These are phyloP conservation scores for Cercospora beticola DNA, from an alignment of 2,329 filamentous ascomycete species.

Conservation along the genomic window DNA sequence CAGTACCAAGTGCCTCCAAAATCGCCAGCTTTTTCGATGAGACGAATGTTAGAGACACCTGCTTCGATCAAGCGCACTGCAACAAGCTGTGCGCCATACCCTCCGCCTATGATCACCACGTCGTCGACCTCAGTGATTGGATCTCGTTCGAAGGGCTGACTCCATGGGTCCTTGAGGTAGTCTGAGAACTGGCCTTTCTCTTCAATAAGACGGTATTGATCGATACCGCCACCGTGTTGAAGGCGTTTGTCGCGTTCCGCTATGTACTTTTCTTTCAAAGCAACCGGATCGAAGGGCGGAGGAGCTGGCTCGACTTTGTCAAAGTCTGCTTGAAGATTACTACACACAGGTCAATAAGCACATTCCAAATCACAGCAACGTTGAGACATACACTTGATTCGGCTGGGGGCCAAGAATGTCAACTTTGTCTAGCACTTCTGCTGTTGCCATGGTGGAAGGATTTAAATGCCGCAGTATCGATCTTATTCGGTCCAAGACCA, in stretches of 20 bases:
- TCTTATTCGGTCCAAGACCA: not conserved
- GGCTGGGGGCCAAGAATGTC: slow-evolving; percentile 24
- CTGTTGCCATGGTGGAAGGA: slow-evolving; percentile 20
- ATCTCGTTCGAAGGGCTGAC: slow-evolving; percentile 20
- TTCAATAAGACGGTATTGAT: slow-evolving; percentile 27
- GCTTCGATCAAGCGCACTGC: slow-evolving; percentile 27
- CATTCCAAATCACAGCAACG: not conserved
- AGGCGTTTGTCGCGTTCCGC: slow-evolving; percentile 26
- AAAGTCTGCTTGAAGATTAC: slow-evolving; percentile 23
- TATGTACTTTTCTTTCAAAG: slow-evolving; percentile 26
- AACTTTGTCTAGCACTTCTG: slow-evolving; percentile 21
- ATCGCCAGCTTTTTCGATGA: slow-evolving; percentile 28
- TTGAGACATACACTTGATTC: slow-evolving; percentile 12
- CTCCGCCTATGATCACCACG: slow-evolving; percentile 26
- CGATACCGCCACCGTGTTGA: slow-evolving; percentile 22
- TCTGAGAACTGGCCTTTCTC: slow-evolving; percentile 20
- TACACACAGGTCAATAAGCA: not conserved
- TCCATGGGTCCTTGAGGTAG: slow-evolving; percentile 26
- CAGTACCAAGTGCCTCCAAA: slow-evolving; percentile 43
- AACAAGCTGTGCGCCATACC: slow-evolving; percentile 27
- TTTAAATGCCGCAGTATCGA: not conserved
- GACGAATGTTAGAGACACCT: slow-evolving; percentile 25
- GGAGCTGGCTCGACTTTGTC: slow-evolving; percentile 16
- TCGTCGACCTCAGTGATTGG: slow-evolving; percentile 24
- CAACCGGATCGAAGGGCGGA: slow-evolving; percentile 23